A percentile compares a stretch with the other conserved stretches of the same genome.
phyloP scores from a whole-genome alignment of 176 grass and related monocot species.

The Aegilops speltoides region DNA sequence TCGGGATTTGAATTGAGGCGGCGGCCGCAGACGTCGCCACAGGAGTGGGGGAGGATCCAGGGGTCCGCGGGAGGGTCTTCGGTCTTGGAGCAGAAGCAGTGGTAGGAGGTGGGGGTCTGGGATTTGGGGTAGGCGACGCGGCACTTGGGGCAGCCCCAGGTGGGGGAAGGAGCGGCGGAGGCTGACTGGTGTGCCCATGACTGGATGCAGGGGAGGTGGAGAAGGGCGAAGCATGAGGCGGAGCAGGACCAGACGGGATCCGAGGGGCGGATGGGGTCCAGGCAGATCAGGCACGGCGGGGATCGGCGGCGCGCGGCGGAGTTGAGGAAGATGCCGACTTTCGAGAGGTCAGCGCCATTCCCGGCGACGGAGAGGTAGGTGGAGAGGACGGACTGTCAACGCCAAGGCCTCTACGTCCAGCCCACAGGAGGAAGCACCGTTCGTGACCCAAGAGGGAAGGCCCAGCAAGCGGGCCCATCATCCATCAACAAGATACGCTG shows the following conservation, averaged over 20 bases:
- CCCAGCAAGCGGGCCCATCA: too few relatives aligned
- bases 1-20: slow-evolving; percentile 38
- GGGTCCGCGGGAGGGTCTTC: slow-evolving; percentile 67
- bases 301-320: slow-evolving; percentile 69
- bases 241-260: slow-evolving; percentile 83
- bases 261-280: slow-evolving; percentile 67
- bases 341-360: slow-evolving; percentile 56
- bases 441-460: too few relatives aligned
- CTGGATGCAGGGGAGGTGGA: slow-evolving; percentile 95
- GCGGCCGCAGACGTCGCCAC: slow-evolving; percentile 68
- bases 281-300: slow-evolving; percentile 86
- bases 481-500: too few relatives aligned
- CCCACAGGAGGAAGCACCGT: too few relatives aligned
- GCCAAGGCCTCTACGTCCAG: too few relatives aligned
- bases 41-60: slow-evolving; percentile 93
- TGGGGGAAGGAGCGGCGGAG: slow-evolving; percentile 38
- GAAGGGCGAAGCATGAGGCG: slow-evolving; percentile 70
- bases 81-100: slow-evolving; percentile 81
- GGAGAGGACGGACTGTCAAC: slow-evolving; percentile 33
- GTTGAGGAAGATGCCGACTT: slow-evolving; percentile 81
- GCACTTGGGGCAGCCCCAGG: slow-evolving; percentile 96
- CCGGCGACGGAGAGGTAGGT: slow-evolving; percentile 46
- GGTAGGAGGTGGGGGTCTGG: slow-evolving; percentile 64
- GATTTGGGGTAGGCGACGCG: slow-evolving; percentile 70
- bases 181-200: slow-evolving; percentile 79